A percentile compares a stretch with the other conserved stretches of the same genome.
phyloP scores from a whole-genome alignment of 306 rosid species.

The Prunus mongolica region DNA sequence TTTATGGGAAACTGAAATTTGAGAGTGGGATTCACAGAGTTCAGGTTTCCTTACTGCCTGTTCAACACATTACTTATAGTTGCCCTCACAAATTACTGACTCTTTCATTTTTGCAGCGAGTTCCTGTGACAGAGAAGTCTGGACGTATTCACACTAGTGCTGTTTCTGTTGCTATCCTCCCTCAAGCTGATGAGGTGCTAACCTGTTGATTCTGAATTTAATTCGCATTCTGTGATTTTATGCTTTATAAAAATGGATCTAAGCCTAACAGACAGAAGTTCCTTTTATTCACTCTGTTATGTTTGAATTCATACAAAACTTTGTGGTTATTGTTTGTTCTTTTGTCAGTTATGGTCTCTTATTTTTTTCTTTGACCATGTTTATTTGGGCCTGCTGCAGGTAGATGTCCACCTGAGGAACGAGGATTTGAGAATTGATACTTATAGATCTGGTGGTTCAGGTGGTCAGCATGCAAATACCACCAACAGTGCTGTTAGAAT shows the following conservation, averaged over 20 bases:
- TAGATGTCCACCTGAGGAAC: slow-evolving; percentile 81
- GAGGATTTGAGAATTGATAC: slow-evolving; percentile 82
- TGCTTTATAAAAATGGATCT: too few species aligned
- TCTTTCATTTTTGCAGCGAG: slow-evolving; percentile 49
- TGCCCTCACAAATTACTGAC: slow-evolving; percentile 16
- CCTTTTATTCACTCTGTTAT: too few species aligned
- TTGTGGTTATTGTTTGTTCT: neutral
- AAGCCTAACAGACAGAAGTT: neutral
- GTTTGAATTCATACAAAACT: too few species aligned
- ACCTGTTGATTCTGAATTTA: neutral
- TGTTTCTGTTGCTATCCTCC: slow-evolving; percentile 90
- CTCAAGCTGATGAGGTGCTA: slow-evolving; percentile 87
- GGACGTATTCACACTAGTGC: slow-evolving; percentile 98
- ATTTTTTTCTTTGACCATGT: too few species aligned
- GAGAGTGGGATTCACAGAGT: slow-evolving; percentile 96
- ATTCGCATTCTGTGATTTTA: neutral
- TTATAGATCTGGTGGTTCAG: slow-evolving; percentile 87
- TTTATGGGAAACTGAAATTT: slow-evolving; percentile 85
- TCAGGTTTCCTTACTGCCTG: slow-evolving; percentile 52
- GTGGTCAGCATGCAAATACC: slow-evolving; percentile 96
- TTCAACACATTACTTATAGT: slow-evolving; percentile 12
- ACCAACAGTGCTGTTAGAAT: slow-evolving; percentile 93
- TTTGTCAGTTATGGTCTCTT: neutral
- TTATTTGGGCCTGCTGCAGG: slow-evolving; percentile 35
- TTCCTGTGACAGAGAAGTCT: slow-evolving; percentile 84